Evolutionary conservation across 192 early-diverging fungal species (phyloP), one percentile per base, ranked within the genome.

Genomic region (Oehlia diaphana): DNA sequence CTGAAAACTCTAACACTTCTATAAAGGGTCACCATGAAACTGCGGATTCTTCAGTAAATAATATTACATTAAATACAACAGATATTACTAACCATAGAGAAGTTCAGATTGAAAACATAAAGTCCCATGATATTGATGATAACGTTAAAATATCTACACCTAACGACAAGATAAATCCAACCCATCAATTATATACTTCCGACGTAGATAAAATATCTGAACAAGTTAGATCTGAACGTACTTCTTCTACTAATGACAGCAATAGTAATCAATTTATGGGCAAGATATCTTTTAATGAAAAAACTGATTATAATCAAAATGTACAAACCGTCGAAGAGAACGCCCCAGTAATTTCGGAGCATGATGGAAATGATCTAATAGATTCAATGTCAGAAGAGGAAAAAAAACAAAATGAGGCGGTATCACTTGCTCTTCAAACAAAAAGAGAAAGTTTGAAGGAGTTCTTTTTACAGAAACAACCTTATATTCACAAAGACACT

Each of bases 361-460:
- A 23, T 47, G 37, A 26, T 13, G 42, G 19, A 49, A 37, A 76
- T 39, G 42, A 28, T 42, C 14, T 42, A 16, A 23, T 23, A n/a
- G 12, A 28, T 65, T 13, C n/a, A 72, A 64, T 42, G 63, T 64
- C 63, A 21, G 39, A 76, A 28, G 75, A 76, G 65, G 75, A 76
- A 65, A 63, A 62, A 39, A 23, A 23, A 65, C 19, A 63, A 28
- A 26, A 75, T 23, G 74, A 75, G n/a, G 74, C 28, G 13, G 14
- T 8, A 13, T 23, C 74, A 28, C 61, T 47, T 33, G 62, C 33
- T 3, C 35, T 76, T 39, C 61, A 19, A 44, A 64, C 75, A 31
- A 63, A 44, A 76, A 31, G 75, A 63, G 61, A 76, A 65, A 76
- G 75, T 76, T 39, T 76, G 13, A 76, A 76, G n/a, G 61, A 76